Evolutionary conservation across 2,329 filamentous ascomycete genomes (phyloP).

Genomic region (Beauveria bassiana): DNA sequence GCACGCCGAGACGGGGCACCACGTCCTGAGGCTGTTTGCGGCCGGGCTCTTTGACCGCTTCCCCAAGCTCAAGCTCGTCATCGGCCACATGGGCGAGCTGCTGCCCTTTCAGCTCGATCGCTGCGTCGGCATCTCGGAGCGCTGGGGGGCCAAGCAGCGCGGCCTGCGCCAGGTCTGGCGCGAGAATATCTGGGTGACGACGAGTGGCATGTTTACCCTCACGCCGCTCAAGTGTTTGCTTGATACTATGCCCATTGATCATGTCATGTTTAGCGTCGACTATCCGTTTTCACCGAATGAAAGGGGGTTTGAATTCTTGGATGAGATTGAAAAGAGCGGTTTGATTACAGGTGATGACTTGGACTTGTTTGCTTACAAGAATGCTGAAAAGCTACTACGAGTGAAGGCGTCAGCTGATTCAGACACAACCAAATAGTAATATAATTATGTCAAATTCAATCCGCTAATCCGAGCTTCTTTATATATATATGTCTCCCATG

Average conservation of each 20-base stretch:
- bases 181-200: slow-evolving; percentile 50
- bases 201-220: slow-evolving; percentile 44
- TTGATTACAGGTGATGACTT: slow-evolving; percentile 41
- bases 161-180: slow-evolving; percentile 43
- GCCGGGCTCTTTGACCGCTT: slow-evolving; percentile 27
- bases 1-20: slow-evolving; percentile 42
- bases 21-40: slow-evolving; percentile 28
- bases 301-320: slow-evolving; percentile 38
- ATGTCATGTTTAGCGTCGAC: slow-evolving; percentile 49
- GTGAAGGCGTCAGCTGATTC: slow-evolving; percentile 17
- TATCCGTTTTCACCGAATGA: slow-evolving; percentile 47
- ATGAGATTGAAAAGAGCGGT: slow-evolving; percentile 39
- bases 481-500: background rate
- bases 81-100: slow-evolving; percentile 37
- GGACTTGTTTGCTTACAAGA: slow-evolving; percentile 40
- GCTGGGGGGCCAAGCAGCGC: slow-evolving; percentile 25
- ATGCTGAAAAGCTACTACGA: slow-evolving; percentile 40
- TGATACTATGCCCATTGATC: slow-evolving; percentile 38
- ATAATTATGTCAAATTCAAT: background rate
- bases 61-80: slow-evolving; percentile 29
- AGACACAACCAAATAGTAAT: background rate
- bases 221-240: slow-evolving; percentile 37
- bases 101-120: slow-evolving; percentile 48
- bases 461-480: too few relatives aligned
- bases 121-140: slow-evolving; percentile 22